These are phyloP conservation scores for Hygrocybe coccinea DNA, from an alignment of 768 basidiomycete genomes.

Conservation along the genomic window DNA sequence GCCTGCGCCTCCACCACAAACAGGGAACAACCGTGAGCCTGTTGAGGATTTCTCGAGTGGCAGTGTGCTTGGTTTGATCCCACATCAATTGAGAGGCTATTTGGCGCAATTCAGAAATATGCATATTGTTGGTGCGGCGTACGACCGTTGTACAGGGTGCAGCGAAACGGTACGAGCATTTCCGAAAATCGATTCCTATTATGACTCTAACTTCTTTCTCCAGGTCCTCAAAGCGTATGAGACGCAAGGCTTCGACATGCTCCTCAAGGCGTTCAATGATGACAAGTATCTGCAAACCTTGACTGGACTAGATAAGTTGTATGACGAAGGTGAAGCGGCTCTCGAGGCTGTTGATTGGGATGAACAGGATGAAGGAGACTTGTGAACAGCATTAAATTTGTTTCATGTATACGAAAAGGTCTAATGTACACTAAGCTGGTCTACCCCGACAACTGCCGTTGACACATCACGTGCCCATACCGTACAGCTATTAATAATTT, in stretches of 20 bases:
- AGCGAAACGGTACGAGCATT: conserved; percentile 58
- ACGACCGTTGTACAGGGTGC: conserved; percentile 86
- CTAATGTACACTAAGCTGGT: neutral
- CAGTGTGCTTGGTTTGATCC: conserved; percentile 78
- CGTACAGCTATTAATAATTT: too few relatives aligned
- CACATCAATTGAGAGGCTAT: conserved; percentile 91
- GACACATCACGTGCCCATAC: too few relatives aligned
- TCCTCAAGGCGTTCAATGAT: conserved; percentile 81
- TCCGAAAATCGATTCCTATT: neutral
- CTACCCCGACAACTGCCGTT: too few relatives aligned
- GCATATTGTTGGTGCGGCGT: conserved; percentile 81
- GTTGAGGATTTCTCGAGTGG: conserved; percentile 19
- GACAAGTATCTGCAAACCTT: conserved; percentile 64
- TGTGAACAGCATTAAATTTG: too few relatives aligned
- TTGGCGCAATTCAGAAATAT: conserved; percentile 82
- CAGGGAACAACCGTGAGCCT: conserved; percentile 22
- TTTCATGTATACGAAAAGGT: too few relatives aligned
- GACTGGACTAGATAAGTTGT: conserved; percentile 75
- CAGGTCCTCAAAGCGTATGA: conserved; percentile 81
- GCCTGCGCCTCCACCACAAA: conserved; percentile 60
- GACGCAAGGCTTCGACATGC: conserved; percentile 70
- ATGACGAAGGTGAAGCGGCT: conserved; percentile 68
- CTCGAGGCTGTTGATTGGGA: conserved; percentile 76
- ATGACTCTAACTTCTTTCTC: too few relatives aligned
- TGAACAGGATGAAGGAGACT: conserved; percentile 55